These are phyloP conservation scores for Plasmopara viticola DNA, from an alignment of 352 stramenopile genomes.

Conservation along the genomic window DNA sequence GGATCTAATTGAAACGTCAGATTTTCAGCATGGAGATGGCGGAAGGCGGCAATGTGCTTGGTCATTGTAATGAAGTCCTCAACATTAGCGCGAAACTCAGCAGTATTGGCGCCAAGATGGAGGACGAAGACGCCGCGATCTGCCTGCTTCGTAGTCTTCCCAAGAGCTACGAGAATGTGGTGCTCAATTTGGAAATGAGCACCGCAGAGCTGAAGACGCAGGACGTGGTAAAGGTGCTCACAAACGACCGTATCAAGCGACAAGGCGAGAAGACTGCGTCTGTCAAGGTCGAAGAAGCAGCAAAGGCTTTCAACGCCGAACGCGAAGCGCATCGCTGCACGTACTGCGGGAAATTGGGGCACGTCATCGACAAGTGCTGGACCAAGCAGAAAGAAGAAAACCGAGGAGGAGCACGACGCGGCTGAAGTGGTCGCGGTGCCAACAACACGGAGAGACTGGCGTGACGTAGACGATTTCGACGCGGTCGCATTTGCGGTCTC, in stretches of 20 bases:
- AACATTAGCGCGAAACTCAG: background rate
- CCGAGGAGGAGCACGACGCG: background rate
- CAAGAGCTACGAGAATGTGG: slow-evolving; percentile 1
- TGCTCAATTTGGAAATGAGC: background rate
- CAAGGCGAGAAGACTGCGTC: background rate
- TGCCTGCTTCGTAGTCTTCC: slow-evolving; percentile 1
- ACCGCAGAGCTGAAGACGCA: background rate
- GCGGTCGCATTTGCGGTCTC: background rate
- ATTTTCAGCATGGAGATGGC: background rate
- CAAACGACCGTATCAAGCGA: background rate
- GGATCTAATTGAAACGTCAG: background rate
- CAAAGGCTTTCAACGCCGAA: background rate
- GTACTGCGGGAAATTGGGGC: too few species aligned
- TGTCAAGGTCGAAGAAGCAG: background rate
- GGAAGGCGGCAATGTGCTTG: background rate
- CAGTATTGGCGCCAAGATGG: background rate
- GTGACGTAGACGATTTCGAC: background rate
- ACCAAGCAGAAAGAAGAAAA: slow-evolving; percentile 3
- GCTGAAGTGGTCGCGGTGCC: background rate
- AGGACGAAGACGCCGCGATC: background rate
- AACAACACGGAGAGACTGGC: too few species aligned
- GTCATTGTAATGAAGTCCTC: slow-evolving; percentile 4
- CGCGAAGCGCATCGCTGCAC: too few species aligned
- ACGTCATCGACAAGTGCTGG: background rate
- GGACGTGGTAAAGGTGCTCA: background rate